Percentiles rank a stretch among this genome's conserved stretches.
Evolutionary conservation across 192 early-diverging fungal species (phyloP).

Genomic region (Podila epigama): DNA sequence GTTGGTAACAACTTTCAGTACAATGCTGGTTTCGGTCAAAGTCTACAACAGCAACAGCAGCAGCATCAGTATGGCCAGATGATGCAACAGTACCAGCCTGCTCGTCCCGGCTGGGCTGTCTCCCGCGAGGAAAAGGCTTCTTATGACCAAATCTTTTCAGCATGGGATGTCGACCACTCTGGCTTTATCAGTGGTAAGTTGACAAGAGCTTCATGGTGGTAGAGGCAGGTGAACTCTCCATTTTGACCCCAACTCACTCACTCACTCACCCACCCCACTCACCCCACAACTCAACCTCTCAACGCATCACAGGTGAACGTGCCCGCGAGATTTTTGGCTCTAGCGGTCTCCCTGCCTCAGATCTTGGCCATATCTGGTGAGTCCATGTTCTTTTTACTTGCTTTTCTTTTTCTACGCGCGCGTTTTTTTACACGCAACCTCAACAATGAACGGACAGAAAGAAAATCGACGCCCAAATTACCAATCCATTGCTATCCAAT

Average conservation of each 20-base stretch:
- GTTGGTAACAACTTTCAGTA: conserved; percentile 41
- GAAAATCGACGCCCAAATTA: neutral
- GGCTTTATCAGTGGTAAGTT: conserved; percentile 71
- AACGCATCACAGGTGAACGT: conserved; percentile 53
- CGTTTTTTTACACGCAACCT: conserved; percentile 6
- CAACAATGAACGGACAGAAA: neutral
- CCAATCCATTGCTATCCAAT: conserved; percentile 4
- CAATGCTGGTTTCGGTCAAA: conserved; percentile 34
- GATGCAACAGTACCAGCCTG: conserved; percentile 51
- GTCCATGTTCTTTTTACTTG: neutral
- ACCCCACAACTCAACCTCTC: neutral
- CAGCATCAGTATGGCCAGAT: conserved; percentile 39
- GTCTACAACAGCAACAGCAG: neutral
- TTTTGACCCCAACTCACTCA: no score
- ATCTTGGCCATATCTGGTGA: conserved; percentile 82
- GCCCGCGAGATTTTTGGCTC: conserved; percentile 78
- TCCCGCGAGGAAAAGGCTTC: conserved; percentile 60
- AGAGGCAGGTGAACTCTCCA: no score
- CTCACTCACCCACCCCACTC: neutral
- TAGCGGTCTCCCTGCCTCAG: conserved; percentile 70
- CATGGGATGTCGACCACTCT: conserved; percentile 71
- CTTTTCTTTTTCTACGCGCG: no score
- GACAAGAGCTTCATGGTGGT: neutral
- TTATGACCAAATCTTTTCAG: conserved; percentile 74
- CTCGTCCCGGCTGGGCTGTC: conserved; percentile 60